These are phyloP conservation scores for Penicillium frequentans DNA, from an alignment of 2,329 filamentous ascomycete species.

Conservation along the genomic window DNA sequence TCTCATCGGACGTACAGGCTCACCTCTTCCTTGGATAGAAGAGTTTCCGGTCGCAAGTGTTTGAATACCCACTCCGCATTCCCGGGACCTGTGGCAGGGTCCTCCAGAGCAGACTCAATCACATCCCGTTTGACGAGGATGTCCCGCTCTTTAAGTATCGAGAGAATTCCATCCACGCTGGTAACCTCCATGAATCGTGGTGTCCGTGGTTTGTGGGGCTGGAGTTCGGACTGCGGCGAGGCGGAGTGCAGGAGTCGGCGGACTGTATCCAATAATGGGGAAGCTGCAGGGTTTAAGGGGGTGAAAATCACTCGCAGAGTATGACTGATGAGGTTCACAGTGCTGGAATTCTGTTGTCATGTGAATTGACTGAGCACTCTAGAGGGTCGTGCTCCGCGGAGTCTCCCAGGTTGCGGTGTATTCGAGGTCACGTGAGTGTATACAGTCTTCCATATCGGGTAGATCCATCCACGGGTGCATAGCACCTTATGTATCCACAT, in stretches of 20 bases:
- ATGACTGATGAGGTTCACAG: background rate
- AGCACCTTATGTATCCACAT: background rate
- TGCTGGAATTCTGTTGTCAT: background rate
- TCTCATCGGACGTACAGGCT: conserved; percentile 29
- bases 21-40: conserved; percentile 43
- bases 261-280: background rate
- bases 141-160: conserved; percentile 31
- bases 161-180: conserved; percentile 18
- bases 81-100: conserved; percentile 14
- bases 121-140: conserved; percentile 29
- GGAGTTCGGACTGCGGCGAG: conserved; percentile 3
- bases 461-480: background rate
- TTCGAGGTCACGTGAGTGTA: conserved; percentile 13
- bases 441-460: conserved; percentile 11
- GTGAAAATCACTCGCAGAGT: background rate
- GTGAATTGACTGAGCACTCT: background rate
- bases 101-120: conserved; percentile 28
- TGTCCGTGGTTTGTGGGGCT: conserved; percentile 4
- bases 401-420: background rate
- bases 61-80: conserved; percentile 34
- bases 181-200: conserved; percentile 6
- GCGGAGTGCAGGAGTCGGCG: conserved; percentile 3
- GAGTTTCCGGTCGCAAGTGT: conserved; percentile 33
- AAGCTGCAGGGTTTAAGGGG: background rate
- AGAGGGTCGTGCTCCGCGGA: background rate